Base-by-base conservation (phyloP, 140 eudicot genomes). In the Stevia rebaudiana region DNA sequence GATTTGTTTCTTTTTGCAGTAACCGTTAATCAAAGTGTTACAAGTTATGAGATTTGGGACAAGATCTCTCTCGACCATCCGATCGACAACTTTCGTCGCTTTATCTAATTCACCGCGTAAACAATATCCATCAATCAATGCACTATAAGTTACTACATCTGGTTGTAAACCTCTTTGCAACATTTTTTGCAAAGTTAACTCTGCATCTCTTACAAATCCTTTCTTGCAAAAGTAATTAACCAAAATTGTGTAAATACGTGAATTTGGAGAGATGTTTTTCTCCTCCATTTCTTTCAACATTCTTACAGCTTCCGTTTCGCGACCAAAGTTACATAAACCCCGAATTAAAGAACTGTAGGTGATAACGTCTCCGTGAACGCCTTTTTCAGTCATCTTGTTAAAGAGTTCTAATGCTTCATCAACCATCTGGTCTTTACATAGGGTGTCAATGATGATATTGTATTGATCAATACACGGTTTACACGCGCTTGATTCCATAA, bases 331-430 rank as follows among this genome's bases (percentile, higher is more conserved):
- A 30, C 76, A 78, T 12, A 78, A 52, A 21, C 76, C 76, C 2
- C 62, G 56, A 67, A 78, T 49, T 43, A 78, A 73, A 30, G 69
- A 72, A 22, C 3, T 73, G 37, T 73, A 78, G n/a, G 83, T 72
- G 39, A 67, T 17, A 2, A 77, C 74, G 42, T 53, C 31, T 9
- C 71, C 53, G 0, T 0, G 7, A 12, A 77, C 11, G 0, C 77
- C 77, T 65, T 53, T 70, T 22, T 30, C 28, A 2, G 4, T 51
- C 84, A 79, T 74, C 23, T 49, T 33, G 10, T 23, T 4, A 3
- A 70, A 70, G 12, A 79, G 67, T 2, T 39, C 16, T 22, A 58
- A 50, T 40, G 84, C 84, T 37, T 55, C 52, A 63, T 64, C 68
- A 19, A 79, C 56, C 70, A 69, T 70, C 21, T 24, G 17, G 25